Evolutionary conservation across 2,329 filamentous ascomycete species (phyloP).

Genomic region (Pseudovirgaria hyperparasitica): DNA sequence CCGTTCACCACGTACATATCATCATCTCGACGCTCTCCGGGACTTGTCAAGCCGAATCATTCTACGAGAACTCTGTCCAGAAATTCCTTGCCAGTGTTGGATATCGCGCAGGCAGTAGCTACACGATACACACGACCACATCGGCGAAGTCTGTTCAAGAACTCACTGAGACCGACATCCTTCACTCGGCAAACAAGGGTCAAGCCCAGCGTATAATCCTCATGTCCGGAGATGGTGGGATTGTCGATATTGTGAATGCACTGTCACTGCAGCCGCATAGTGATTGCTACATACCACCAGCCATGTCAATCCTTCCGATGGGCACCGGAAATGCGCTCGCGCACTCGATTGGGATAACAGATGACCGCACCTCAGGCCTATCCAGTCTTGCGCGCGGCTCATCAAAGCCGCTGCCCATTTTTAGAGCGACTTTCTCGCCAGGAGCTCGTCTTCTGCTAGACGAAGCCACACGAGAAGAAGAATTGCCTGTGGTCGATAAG

Average conservation of each 20-base stretch:
- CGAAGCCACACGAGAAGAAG: slow-evolving; percentile 31
- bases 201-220: slow-evolving; percentile 47
- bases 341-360: slow-evolving; percentile 27
- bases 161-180: slow-evolving; percentile 41
- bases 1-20: slow-evolving; percentile 23
- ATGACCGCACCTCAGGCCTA: slow-evolving; percentile 29
- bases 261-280: slow-evolving; percentile 27
- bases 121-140: slow-evolving; percentile 48
- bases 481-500: slow-evolving; percentile 11
- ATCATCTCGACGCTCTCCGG: slow-evolving; percentile 34
- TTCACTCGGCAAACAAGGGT: slow-evolving; percentile 37
- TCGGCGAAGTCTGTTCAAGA: slow-evolving; percentile 51
- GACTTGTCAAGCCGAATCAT: slow-evolving; percentile 24
- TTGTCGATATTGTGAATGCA: slow-evolving; percentile 70
- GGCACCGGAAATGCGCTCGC: slow-evolving; percentile 39
- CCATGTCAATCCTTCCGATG: slow-evolving; percentile 41
- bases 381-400: slow-evolving; percentile 21
- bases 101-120: slow-evolving; percentile 23
- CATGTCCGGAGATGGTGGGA: slow-evolving; percentile 76
- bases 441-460: slow-evolving; percentile 29
- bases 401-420: slow-evolving; percentile 27
- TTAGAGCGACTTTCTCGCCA: slow-evolving; percentile 31
- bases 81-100: slow-evolving; percentile 31
- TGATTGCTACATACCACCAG: slow-evolving; percentile 32
- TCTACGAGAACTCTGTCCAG: slow-evolving; percentile 25